Conservation (phyloP, 177 flowering plant genomes). For the Telopea speciosissima region DNA sequence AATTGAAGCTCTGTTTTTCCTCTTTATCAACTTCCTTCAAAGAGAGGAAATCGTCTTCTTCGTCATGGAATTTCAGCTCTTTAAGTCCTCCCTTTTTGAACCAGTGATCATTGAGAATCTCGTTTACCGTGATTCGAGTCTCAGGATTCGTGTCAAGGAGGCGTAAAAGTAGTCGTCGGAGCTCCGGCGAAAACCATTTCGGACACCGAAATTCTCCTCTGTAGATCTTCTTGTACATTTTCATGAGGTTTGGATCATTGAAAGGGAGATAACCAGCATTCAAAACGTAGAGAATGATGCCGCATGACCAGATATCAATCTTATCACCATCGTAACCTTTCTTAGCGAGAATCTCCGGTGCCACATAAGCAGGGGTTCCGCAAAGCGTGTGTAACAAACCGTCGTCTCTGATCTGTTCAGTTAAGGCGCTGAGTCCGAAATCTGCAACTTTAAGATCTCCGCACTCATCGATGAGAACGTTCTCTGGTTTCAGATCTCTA, state of each 20-base stretch:
- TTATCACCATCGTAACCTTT: constrained; percentile 67
- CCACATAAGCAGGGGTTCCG: constrained; percentile 73
- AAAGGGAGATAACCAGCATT: constrained; percentile 70
- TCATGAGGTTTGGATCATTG: constrained; percentile 61
- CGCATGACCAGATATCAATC: constrained; percentile 80
- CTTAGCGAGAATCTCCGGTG: constrained; percentile 57
- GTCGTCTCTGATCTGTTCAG: constrained; percentile 45
- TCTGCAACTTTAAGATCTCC: constrained; percentile 65
- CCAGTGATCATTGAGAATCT: constrained; percentile 62
- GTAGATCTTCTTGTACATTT: constrained; percentile 64
- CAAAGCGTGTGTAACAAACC: constrained; percentile 61
- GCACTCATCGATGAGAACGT: constrained; percentile 57
- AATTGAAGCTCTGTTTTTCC: constrained; percentile 1
- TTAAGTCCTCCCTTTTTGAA: constrained; percentile 45
- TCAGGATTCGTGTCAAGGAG: constrained; percentile 54
- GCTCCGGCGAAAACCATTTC: constrained; percentile 55
- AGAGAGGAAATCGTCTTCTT: constrained; percentile 3
- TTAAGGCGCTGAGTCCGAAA: constrained; percentile 65
- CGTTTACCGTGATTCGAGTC: constrained; percentile 51
- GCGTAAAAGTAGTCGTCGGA: constrained; percentile 39
- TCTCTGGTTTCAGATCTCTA: constrained; percentile 75
- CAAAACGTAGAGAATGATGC: constrained; percentile 57
- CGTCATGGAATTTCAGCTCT: constrained; percentile 28
- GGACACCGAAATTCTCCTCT: constrained; percentile 61
- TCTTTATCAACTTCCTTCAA: not conserved